Percentiles rank a stretch among this genome's conserved stretches.
These are phyloP conservation scores for Alternaria triticimaculans DNA, from an alignment of 2,329 filamentous ascomycete genomes.

Conservation along the genomic window DNA sequence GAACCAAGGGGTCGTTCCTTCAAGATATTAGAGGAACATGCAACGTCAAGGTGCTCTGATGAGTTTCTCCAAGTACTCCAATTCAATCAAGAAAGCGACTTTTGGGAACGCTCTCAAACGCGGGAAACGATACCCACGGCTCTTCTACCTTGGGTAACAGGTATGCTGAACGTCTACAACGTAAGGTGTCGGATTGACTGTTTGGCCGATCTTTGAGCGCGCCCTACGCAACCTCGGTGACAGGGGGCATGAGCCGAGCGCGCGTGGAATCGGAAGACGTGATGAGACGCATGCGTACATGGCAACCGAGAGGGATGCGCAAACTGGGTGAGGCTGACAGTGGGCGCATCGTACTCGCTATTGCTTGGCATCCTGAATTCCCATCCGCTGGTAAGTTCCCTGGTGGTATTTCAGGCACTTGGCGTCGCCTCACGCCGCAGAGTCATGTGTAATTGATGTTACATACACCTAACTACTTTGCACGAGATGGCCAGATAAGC, in stretches of 20 bases:
- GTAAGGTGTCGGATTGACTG: background rate
- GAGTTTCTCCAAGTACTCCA: background rate
- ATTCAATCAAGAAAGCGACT: background rate
- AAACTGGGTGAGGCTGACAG: background rate
- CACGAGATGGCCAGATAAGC: background rate
- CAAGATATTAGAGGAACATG: background rate
- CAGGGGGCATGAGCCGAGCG: background rate
- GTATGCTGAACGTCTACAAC: background rate
- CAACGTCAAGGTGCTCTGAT: background rate
- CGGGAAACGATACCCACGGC: background rate
- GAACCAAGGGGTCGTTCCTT: background rate
- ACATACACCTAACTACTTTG: background rate
- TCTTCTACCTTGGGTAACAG: background rate
- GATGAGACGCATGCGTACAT: background rate
- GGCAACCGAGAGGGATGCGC: background rate
- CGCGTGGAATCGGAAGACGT: background rate
- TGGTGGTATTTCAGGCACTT: background rate
- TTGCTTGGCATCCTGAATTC: background rate
- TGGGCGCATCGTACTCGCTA: background rate
- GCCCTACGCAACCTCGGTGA: background rate
- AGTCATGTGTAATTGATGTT: background rate
- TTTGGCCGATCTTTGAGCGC: background rate
- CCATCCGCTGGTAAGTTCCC: background rate
- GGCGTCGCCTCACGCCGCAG: background rate
- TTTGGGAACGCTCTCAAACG: background rate